A percentile compares a stretch with the other conserved stretches of the same genome.
phyloP scores from a whole-genome alignment of 192 early-diverging fungal species.

The Backusella westeae region DNA sequence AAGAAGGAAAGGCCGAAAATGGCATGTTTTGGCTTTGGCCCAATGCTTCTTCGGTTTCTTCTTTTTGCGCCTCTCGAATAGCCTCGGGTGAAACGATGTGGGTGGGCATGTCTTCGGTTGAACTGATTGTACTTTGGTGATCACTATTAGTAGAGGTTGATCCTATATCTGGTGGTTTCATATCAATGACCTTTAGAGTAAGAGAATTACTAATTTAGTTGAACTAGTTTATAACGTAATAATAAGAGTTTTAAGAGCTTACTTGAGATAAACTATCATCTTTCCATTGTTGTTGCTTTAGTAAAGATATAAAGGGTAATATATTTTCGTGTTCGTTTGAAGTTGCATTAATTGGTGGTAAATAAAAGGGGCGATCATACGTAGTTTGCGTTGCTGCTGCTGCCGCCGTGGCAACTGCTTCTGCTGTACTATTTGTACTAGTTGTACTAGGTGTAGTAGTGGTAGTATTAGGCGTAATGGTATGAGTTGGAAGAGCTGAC shows the following conservation, averaged over 20 bases:
- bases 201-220: not conserved
- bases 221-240: not conserved
- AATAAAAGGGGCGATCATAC: not conserved
- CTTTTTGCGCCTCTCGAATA: conserved; percentile 26
- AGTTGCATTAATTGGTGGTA: conserved; percentile 4
- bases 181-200: not conserved
- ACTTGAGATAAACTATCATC: not conserved
- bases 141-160: not conserved
- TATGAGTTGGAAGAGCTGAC: not conserved
- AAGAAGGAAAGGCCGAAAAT: conserved; percentile 24
- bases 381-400: not conserved
- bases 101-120: conserved; percentile 7
- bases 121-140: not conserved
- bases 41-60: conserved; percentile 31
- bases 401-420: not conserved
- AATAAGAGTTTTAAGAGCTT: not conserved
- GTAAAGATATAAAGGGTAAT: not conserved
- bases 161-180: not conserved
- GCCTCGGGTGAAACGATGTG: conserved; percentile 35
- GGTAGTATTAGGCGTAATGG: not conserved
- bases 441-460: not conserved
- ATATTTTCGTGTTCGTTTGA: conserved; percentile 4
- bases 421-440: not conserved
- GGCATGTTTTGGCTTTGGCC: conserved; percentile 10
- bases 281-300: conserved; percentile 8